phyloP scores from a whole-genome alignment of 2,329 filamentous ascomycete genomes.

The Chrysosporium queenslandicum region DNA sequence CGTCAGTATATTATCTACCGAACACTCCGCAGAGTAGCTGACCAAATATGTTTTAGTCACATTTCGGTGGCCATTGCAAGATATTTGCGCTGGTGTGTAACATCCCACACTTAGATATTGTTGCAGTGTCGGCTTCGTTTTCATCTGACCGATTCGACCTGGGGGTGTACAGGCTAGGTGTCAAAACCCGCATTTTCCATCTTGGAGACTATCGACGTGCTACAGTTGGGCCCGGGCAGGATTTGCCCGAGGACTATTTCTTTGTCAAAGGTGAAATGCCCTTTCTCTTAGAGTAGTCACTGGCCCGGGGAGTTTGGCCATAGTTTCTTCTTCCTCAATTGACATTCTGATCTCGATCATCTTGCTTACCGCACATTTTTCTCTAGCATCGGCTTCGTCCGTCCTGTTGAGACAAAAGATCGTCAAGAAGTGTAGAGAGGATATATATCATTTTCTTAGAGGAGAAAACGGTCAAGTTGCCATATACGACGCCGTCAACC shows the following conservation, averaged over 20 bases:
- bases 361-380: slow-evolving; percentile 15
- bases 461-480: slow-evolving; percentile 97
- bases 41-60: slow-evolving; percentile 48
- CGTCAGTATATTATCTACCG: slow-evolving; percentile 44
- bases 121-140: not conserved
- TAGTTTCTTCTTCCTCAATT: not conserved
- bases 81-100: slow-evolving; percentile 71
- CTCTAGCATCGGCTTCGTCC: slow-evolving; percentile 64
- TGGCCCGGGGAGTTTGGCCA: not conserved
- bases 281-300: not conserved
- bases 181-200: slow-evolving; percentile 97
- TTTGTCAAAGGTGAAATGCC: slow-evolving; percentile 61
- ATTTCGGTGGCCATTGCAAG: slow-evolving; percentile 91
- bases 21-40: not conserved
- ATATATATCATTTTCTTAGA: slow-evolving; percentile 93
- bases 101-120: not conserved
- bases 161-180: slow-evolving; percentile 58
- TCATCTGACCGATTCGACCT: slow-evolving; percentile 13
- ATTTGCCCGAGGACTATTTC: slow-evolving; percentile 95
- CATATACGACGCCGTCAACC: slow-evolving; percentile 97
- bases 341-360: slow-evolving; percentile 6
- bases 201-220: slow-evolving; percentile 91
- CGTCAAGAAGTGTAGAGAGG: slow-evolving; percentile 89
- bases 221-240: slow-evolving; percentile 69
- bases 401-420: slow-evolving; percentile 96